phyloP scores from a whole-genome alignment of 257 asterid species.

The Vinca minor region DNA sequence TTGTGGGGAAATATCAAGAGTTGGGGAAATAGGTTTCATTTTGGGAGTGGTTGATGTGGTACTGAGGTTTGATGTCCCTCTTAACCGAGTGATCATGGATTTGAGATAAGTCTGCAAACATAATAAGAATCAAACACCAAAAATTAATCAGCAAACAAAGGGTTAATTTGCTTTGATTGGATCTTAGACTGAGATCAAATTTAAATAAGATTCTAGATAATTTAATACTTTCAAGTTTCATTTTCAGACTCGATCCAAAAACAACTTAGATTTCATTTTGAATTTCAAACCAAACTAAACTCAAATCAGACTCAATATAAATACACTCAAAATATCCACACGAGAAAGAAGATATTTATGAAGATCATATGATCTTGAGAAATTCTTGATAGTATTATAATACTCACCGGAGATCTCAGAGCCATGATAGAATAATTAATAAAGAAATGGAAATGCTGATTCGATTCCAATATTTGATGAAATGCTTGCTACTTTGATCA shows the following conservation, averaged over 20 bases:
- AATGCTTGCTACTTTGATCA: background rate
- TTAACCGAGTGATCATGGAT: constrained; percentile 14
- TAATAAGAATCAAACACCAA: background rate
- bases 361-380: background rate
- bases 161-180: no score
- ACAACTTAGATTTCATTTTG: no score
- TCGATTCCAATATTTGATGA: background rate
- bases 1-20: constrained; percentile 6
- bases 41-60: constrained; percentile 25
- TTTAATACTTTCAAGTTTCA: no score
- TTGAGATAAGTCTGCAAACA: constrained; percentile 22
- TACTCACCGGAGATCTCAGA: constrained; percentile 21
- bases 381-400: no score
- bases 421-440: constrained; percentile 24
- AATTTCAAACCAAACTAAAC: no score
- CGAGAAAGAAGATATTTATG: background rate
- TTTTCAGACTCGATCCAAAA: no score
- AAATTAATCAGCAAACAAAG: background rate
- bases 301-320: no score
- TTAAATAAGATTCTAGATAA: no score
- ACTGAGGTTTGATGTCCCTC: constrained; percentile 21
- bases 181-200: no score
- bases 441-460: background rate
- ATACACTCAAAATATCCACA: background rate
- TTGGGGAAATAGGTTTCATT: constrained; percentile 19